A percentile compares a stretch with the other conserved stretches of the same genome.
Evolutionary conservation across 768 basidiomycete genomes (phyloP).

Genomic region (Grammothele lineata): DNA sequence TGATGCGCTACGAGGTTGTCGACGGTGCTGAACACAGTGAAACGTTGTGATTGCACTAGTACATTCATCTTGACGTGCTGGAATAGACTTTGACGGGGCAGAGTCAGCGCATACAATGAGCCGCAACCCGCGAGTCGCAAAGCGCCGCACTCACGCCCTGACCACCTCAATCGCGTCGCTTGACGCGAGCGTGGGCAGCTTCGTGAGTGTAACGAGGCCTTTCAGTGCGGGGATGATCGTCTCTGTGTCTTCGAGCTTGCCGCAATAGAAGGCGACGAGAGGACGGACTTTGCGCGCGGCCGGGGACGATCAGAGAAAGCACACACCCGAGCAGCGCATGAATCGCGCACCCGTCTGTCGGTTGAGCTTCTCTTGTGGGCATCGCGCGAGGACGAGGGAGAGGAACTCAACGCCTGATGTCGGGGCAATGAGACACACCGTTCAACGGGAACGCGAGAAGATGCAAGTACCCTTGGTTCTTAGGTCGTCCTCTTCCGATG

Average conservation of each 20-base stretch:
- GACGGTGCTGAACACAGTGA: constrained; percentile 75
- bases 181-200: constrained; percentile 57
- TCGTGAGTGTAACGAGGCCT: constrained; percentile 66
- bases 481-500: constrained; percentile 74
- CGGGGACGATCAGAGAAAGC: constrained; percentile 8
- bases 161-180: constrained; percentile 59
- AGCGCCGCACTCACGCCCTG: constrained; percentile 60
- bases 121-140: constrained; percentile 2
- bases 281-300: constrained; percentile 59
- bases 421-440: not conserved
- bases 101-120: not conserved
- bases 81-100: constrained; percentile 53
- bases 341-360: constrained; percentile 68
- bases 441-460: not conserved
- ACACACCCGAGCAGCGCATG: not conserved
- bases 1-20: constrained; percentile 73
- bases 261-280: constrained; percentile 76
- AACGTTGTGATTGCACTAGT: constrained; percentile 78
- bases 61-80: constrained; percentile 76
- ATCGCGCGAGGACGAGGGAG: constrained; percentile 60
- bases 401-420: constrained; percentile 80
- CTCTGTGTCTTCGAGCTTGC: constrained; percentile 82
- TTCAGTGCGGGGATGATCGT: constrained; percentile 78
- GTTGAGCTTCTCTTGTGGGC: constrained; percentile 62
- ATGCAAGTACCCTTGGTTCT: constrained; percentile 66